These are phyloP conservation scores for Aurinia saxatilis DNA, from an alignment of 345 rosid genomes.

Conservation along the genomic window DNA sequence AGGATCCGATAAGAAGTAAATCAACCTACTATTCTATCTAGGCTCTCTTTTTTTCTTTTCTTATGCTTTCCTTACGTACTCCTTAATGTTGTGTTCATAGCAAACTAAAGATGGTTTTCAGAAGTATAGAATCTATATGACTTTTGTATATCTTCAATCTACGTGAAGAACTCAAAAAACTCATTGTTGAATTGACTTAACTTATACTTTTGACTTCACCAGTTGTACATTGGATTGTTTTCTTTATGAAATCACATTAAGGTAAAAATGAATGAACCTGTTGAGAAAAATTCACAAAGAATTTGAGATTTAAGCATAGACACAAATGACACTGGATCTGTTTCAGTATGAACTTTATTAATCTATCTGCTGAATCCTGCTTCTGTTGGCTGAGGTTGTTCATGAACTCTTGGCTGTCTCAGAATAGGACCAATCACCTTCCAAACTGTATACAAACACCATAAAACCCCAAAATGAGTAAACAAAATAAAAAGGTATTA, in stretches of 20 bases:
- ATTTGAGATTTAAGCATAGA: not conserved
- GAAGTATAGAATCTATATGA: not conserved
- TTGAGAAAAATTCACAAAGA: not conserved
- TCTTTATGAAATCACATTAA: not conserved
- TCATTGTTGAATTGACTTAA: not conserved
- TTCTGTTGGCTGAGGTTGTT: conserved; percentile 34
- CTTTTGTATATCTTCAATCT: not conserved
- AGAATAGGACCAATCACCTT: conserved; percentile 57
- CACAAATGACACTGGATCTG: not conserved
- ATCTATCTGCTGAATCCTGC: conserved; percentile 13
- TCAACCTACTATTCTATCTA: not conserved
- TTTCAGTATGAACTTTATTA: conserved; percentile 17
- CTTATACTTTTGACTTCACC: not conserved
- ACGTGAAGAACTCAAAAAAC: not conserved
- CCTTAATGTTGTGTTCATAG: not conserved
- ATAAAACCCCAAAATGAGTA: not conserved
- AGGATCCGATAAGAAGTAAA: not conserved
- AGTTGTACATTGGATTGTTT: not conserved
- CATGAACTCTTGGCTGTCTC: conserved; percentile 43
- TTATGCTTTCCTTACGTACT: no score
- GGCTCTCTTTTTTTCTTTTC: not conserved
- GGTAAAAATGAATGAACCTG: not conserved
- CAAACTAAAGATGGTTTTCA: not conserved
- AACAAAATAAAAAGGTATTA: not conserved
- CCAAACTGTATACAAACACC: conserved; percentile 51